Percentiles rank a stretch among this genome's conserved stretches.
phyloP scores from a whole-genome alignment of 2,329 filamentous ascomycete species.

The Seiridium unicorne region DNA sequence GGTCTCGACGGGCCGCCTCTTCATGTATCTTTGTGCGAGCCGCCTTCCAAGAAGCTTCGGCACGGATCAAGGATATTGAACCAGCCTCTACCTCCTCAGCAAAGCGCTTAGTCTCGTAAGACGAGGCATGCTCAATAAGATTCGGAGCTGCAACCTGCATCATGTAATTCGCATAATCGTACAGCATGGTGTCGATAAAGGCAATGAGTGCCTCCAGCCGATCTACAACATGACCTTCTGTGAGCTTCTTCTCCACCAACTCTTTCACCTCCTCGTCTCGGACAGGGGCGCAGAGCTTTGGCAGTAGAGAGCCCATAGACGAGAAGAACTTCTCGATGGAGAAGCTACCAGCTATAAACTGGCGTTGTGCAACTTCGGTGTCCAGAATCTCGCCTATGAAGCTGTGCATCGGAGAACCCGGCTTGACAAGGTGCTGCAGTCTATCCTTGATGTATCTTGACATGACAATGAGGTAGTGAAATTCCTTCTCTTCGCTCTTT shows the following conservation, averaged over 20 bases:
- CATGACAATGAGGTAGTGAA: conserved; percentile 68
- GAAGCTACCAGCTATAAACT: conserved; percentile 70
- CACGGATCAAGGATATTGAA: conserved; percentile 53
- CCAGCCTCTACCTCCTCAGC: conserved; percentile 60
- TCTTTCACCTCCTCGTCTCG: conserved; percentile 74
- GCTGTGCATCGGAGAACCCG: conserved; percentile 70
- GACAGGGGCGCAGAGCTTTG: conserved; percentile 77
- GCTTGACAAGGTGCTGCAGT: conserved; percentile 68
- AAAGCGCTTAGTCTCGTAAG: conserved; percentile 75
- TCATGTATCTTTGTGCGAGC: conserved; percentile 63
- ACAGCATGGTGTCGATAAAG: conserved; percentile 74
- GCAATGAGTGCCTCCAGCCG: conserved; percentile 73
- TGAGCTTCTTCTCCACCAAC: conserved; percentile 61
- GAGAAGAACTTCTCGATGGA: conserved; percentile 79
- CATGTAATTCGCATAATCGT: conserved; percentile 82
- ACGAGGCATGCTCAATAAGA: conserved; percentile 67
- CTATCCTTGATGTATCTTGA: conserved; percentile 70
- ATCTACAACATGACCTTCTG: conserved; percentile 65
- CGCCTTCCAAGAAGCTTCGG: conserved; percentile 64
- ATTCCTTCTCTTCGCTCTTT: conserved; percentile 63
- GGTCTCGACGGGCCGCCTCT: conserved; percentile 67
- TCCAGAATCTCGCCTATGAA: conserved; percentile 76
- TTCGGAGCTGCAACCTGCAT: conserved; percentile 69
- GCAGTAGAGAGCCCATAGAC: conserved; percentile 72
- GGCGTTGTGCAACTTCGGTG: conserved; percentile 65